Evolutionary conservation across 2,329 filamentous ascomycete species (phyloP).

Genomic region (Colletotrichum lini): DNA sequence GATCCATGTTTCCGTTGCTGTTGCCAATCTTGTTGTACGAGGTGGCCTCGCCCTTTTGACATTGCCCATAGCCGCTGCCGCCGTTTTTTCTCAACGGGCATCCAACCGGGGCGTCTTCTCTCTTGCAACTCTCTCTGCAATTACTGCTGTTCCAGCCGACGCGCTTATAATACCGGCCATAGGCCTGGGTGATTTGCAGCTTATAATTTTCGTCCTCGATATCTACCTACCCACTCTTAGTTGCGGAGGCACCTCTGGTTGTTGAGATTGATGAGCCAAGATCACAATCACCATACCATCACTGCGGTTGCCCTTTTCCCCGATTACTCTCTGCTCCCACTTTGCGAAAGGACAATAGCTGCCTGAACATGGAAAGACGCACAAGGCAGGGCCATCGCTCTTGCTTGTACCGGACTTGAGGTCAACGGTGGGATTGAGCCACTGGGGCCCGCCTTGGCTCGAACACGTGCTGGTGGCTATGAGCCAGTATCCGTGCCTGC

Average conservation of each 20-base stretch:
- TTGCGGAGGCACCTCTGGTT: not conserved
- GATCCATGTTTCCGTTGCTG: too few relatives aligned
- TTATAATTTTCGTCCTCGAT: not conserved
- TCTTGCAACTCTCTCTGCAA: not conserved
- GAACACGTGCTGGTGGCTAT: not conserved
- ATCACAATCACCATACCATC: not conserved
- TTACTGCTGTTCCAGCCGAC: not conserved
- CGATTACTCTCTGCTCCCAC: conserved; percentile 8
- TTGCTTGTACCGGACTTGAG: not conserved
- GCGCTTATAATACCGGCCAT: not conserved
- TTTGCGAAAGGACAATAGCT: conserved; percentile 15
- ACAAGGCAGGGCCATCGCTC: conserved; percentile 17
- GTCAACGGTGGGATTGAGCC: conserved; percentile 15
- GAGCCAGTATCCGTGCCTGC: too few relatives aligned
- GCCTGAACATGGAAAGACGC: conserved; percentile 19
- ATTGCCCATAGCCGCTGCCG: too few relatives aligned
- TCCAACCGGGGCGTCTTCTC: too few relatives aligned
- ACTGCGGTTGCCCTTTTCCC: conserved; percentile 45
- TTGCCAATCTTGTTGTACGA: too few relatives aligned
- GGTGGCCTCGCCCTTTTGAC: too few relatives aligned
- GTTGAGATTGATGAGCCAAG: not conserved
- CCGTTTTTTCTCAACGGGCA: too few relatives aligned
- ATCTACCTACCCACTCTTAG: not conserved
- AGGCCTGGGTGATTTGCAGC: not conserved
- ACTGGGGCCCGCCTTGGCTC: conserved; percentile 3